These are phyloP conservation scores for Xerocomus brunneocitrinus DNA, from an alignment of 768 basidiomycete genomes.

Conservation along the genomic window DNA sequence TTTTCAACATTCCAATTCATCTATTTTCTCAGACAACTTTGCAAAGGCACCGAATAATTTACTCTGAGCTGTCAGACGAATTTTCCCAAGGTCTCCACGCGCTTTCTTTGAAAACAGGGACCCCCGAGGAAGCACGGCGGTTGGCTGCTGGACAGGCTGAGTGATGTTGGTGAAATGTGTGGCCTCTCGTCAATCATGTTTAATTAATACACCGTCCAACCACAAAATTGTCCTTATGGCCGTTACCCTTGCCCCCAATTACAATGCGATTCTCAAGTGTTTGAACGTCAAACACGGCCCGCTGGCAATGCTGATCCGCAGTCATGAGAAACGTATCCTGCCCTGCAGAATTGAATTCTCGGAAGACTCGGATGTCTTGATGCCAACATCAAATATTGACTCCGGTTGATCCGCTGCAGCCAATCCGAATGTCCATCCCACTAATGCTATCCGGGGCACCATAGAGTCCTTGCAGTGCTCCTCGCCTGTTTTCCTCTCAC, in stretches of 20 bases:
- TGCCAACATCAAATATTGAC: slow-evolving; percentile 6
- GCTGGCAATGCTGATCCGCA: slow-evolving; percentile 17
- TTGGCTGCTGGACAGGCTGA: slow-evolving; percentile 15
- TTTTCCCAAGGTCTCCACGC: slow-evolving; percentile 70
- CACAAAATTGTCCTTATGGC: slow-evolving; percentile 19
- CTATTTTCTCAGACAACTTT: slow-evolving; percentile 52
- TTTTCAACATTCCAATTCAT: slow-evolving; percentile 10
- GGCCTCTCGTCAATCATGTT: slow-evolving; percentile 28
- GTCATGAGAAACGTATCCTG: slow-evolving; percentile 11
- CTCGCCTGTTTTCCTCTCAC: slow-evolving; percentile 13
- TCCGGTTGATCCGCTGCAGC: slow-evolving; percentile 29
- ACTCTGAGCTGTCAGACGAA: slow-evolving; percentile 68
- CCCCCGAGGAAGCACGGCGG: slow-evolving; percentile 45
- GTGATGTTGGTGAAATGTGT: slow-evolving; percentile 24
- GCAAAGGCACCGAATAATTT: slow-evolving; percentile 79
- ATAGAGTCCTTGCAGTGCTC: slow-evolving; percentile 6
- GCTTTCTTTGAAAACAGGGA: slow-evolving; percentile 70
- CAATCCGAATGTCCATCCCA: slow-evolving; percentile 14
- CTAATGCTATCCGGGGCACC: slow-evolving; percentile 5
- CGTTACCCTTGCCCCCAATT: slow-evolving; percentile 11
- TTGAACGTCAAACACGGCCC: slow-evolving; percentile 4
- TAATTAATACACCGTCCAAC: slow-evolving; percentile 27
- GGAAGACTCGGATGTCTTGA: slow-evolving; percentile 2
- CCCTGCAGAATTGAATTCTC: slow-evolving; percentile 1
- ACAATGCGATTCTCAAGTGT: slow-evolving; percentile 20